phyloP scores from a whole-genome alignment of 768 basidiomycete genomes.

The Psilocybe azurescens region DNA sequence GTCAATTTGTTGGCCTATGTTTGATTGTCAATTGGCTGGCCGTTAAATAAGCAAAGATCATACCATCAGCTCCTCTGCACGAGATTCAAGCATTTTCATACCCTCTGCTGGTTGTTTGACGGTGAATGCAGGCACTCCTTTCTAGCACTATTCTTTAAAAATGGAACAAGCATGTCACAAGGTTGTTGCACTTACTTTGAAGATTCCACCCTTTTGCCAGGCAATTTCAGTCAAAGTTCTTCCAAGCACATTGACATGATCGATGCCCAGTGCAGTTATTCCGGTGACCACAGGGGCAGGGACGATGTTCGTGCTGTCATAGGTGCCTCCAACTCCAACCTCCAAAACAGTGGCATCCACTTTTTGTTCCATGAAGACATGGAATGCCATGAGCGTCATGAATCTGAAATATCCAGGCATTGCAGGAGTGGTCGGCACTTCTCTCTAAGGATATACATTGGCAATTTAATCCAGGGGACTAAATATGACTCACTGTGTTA shows the following conservation, averaged over 20 bases:
- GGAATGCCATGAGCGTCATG: slow-evolving; percentile 90
- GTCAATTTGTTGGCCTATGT: slow-evolving; percentile 63
- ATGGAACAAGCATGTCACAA: not conserved
- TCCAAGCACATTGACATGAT: slow-evolving; percentile 88
- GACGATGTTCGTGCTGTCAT: slow-evolving; percentile 96
- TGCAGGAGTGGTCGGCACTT: slow-evolving; percentile 52
- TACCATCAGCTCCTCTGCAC: slow-evolving; percentile 73
- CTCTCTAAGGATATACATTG: slow-evolving; percentile 40
- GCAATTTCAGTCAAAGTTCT: slow-evolving; percentile 90
- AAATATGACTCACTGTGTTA: slow-evolving; percentile 48
- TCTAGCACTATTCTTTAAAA: slow-evolving; percentile 39
- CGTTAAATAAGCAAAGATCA: not conserved
- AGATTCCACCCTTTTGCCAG: slow-evolving; percentile 96
- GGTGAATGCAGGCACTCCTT: slow-evolving; percentile 84
- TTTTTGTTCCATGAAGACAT: slow-evolving; percentile 81
- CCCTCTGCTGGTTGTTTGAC: slow-evolving; percentile 78
- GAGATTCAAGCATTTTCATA: slow-evolving; percentile 66
- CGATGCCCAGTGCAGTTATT: slow-evolving; percentile 88
- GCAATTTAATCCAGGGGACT: not conserved
- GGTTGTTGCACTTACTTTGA: slow-evolving; percentile 61
- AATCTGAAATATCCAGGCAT: slow-evolving; percentile 97
- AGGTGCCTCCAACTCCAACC: slow-evolving; percentile 93
- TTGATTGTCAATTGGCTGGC: not conserved
- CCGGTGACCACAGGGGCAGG: slow-evolving; percentile 91
- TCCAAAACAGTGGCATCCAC: slow-evolving; percentile 94